Conservation (phyloP, 371 early-diverging fungal genomes). For the Apophysomyces sp. region DNA sequence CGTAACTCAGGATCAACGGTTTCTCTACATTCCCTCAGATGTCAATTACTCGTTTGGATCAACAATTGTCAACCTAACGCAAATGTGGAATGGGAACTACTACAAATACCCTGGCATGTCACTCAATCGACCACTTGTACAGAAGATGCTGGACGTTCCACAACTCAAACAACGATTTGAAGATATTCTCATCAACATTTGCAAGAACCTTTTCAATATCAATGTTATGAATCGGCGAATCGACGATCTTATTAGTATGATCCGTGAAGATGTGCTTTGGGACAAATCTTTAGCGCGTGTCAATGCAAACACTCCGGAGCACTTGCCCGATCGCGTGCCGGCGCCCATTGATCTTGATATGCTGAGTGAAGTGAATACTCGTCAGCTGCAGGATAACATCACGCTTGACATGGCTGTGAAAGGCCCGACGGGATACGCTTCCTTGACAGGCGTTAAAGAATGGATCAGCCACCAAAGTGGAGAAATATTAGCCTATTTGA, state of each 20-base stretch:
- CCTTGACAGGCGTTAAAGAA: conserved; percentile 14
- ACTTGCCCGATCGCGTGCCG: neutral
- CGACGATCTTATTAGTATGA: conserved; percentile 12
- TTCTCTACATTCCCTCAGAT: conserved; percentile 9
- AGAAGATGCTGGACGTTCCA: conserved; percentile 13
- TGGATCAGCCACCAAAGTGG: conserved; percentile 13
- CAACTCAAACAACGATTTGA: conserved; percentile 15
- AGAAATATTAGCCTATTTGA: neutral
- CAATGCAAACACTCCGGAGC: neutral
- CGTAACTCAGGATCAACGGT: neutral
- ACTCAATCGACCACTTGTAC: conserved; percentile 8
- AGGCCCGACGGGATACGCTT: conserved; percentile 8
- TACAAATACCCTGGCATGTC: conserved; percentile 7
- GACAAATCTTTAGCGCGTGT: conserved; percentile 7
- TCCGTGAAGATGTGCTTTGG: conserved; percentile 19
- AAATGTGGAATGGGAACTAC: conserved; percentile 19
- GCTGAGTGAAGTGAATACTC: too few species aligned
- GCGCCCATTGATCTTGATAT: neutral
- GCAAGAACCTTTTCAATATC: conserved; percentile 18
- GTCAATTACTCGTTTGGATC: conserved; percentile 1
- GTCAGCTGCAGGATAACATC: neutral
- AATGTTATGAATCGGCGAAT: conserved; percentile 8
- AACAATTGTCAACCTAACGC: neutral
- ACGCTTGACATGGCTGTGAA: conserved; percentile 12
- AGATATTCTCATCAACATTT: conserved; percentile 3